These are phyloP conservation scores for Lasiodiplodia citricola DNA, from an alignment of 2,329 filamentous ascomycete genomes.

Conservation along the genomic window DNA sequence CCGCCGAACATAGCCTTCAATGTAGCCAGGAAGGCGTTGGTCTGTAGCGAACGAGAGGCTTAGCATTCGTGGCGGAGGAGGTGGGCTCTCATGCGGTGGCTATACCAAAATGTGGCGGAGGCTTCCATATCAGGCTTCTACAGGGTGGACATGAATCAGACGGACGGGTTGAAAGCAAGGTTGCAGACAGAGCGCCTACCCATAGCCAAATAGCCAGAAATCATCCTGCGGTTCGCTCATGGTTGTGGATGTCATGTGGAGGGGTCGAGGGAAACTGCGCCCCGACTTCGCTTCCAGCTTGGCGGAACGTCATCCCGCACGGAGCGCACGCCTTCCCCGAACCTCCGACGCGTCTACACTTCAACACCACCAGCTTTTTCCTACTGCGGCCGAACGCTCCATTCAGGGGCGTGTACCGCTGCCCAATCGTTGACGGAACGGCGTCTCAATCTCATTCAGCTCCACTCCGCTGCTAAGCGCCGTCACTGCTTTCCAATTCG, in stretches of 20 bases:
- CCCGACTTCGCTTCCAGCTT: background rate
- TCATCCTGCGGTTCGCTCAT: slow-evolving; percentile 55
- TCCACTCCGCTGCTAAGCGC: background rate
- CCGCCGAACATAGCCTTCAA: slow-evolving; percentile 88
- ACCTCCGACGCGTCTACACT: background rate
- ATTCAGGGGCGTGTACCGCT: background rate
- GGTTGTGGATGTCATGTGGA: background rate
- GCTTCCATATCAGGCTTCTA: slow-evolving; percentile 97
- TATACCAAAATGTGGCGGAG: slow-evolving; percentile 90
- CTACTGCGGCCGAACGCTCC: background rate
- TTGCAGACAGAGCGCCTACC: slow-evolving; percentile 60
- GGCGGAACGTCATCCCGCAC: slow-evolving; percentile 24
- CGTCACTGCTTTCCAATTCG: background rate
- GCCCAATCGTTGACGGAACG: background rate
- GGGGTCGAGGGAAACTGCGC: background rate
- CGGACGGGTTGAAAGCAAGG: background rate
- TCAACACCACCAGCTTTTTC: slow-evolving; percentile 18
- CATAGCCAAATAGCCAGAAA: slow-evolving; percentile 97
- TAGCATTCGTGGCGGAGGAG: background rate
- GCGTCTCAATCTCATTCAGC: background rate
- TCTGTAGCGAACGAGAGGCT: slow-evolving; percentile 60
- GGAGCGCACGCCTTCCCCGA: slow-evolving; percentile 10
- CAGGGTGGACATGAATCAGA: background rate
- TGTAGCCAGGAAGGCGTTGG: slow-evolving; percentile 82
- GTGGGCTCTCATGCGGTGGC: slow-evolving; percentile 1